phyloP scores from a whole-genome alignment of 345 rosid genomes.

The Ailanthus altissimus region DNA sequence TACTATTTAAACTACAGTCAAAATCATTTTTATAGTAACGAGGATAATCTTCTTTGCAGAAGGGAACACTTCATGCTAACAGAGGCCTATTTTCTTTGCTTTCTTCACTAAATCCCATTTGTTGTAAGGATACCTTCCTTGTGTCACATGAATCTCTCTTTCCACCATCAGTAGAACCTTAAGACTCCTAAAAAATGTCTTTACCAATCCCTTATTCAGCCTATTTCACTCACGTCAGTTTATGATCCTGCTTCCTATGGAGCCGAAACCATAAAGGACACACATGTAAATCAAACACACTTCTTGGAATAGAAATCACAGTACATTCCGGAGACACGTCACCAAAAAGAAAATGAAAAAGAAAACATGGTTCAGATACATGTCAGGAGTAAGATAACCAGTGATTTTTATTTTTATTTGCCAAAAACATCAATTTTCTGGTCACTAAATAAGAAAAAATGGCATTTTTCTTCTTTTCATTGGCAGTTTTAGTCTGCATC shows the following conservation, averaged over 20 bases:
- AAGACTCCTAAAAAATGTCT: conserved; percentile 33
- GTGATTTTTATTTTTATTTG: no score
- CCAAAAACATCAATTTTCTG: no score
- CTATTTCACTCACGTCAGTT: conserved; percentile 19
- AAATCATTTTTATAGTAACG: no score
- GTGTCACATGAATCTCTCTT: conserved; percentile 41
- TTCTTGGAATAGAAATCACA: neutral
- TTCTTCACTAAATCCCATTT: conserved; percentile 39
- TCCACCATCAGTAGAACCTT: conserved; percentile 27
- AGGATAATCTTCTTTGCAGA: conserved; percentile 31
- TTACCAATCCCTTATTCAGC: conserved; percentile 39
- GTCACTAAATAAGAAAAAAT: no score
- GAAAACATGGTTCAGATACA: no score
- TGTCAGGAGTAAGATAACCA: no score
- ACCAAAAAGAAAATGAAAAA: neutral
- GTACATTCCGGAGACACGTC: neutral
- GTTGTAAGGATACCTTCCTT: conserved; percentile 36
- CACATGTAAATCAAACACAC: neutral
- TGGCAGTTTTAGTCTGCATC: no score
- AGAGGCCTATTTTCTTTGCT: conserved; percentile 36
- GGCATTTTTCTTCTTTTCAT: no score
- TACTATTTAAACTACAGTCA: no score
- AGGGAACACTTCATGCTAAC: conserved; percentile 22
- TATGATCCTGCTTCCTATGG: neutral
- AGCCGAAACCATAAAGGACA: neutral